A percentile compares a stretch with the other conserved stretches of the same genome.
Conservation (phyloP, 805 yeast species). For the Nakazawaea sp. region DNA sequence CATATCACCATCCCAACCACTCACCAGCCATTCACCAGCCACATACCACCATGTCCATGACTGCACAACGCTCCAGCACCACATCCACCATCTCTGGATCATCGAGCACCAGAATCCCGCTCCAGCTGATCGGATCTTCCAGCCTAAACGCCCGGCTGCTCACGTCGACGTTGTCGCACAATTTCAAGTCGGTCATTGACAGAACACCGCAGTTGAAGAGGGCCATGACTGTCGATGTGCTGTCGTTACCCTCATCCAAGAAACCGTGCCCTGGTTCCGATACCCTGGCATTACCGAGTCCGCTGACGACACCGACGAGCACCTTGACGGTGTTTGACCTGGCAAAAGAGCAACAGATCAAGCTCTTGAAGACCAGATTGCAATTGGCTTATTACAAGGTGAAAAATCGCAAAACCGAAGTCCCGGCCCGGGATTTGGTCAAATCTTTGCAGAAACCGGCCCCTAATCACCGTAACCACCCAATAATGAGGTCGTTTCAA, state of each 20-base stretch:
- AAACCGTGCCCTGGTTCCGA: conserved; percentile 1
- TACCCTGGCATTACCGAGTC: conserved; percentile 5
- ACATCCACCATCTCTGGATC: conserved; percentile 5
- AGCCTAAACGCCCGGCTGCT: conserved; percentile 15
- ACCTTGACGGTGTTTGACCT: neutral
- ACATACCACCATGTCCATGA: neutral
- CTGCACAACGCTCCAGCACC: neutral
- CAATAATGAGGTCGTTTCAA: neutral
- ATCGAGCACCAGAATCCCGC: conserved; percentile 13
- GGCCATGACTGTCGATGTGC: conserved; percentile 12
- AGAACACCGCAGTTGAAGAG: conserved; percentile 13
- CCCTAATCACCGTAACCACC: neutral
- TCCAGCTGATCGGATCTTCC: conserved; percentile 16
- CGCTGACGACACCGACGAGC: conserved; percentile 9
- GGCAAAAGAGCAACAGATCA: conserved; percentile 19
- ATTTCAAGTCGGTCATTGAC: conserved; percentile 4
- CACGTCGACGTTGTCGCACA: conserved; percentile 12
- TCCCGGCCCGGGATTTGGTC: conserved; percentile 2
- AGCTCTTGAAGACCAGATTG: conserved; percentile 38
- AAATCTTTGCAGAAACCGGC: neutral
- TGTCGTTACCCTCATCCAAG: conserved; percentile 3
- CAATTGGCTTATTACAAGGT: conserved; percentile 47
- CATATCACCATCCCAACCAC: neutral
- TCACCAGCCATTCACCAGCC: neutral
- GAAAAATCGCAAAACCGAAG: conserved; percentile 13